Evolutionary conservation across 2,329 filamentous ascomycete genomes (phyloP).

Genomic region (Fusarium secorum): DNA sequence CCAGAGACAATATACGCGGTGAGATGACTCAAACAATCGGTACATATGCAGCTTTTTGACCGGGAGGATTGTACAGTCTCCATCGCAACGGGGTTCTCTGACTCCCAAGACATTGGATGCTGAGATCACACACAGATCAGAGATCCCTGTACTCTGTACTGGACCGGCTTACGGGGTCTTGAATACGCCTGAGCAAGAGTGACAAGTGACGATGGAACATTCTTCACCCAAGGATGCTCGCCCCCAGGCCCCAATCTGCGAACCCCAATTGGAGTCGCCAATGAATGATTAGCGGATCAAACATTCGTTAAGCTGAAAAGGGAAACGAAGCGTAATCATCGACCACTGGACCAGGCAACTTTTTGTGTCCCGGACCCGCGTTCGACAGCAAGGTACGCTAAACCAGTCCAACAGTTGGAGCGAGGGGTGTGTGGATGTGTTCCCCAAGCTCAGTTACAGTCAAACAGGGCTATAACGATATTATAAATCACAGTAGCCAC

Average conservation of each 20-base stretch:
- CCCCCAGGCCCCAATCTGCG: neutral
- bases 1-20: constrained; percentile 5
- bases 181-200: neutral
- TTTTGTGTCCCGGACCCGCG: constrained; percentile 36
- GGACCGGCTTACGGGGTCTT: neutral
- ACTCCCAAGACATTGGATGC: neutral
- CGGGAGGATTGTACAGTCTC: neutral
- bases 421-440: constrained; percentile 5
- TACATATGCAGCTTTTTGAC: neutral
- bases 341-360: neutral
- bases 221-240: neutral
- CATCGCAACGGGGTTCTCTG: neutral
- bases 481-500: too few relatives aligned
- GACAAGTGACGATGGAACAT: neutral
- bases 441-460: constrained; percentile 20
- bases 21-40: constrained; percentile 28
- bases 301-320: constrained; percentile 20
- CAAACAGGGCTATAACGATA: too few relatives aligned
- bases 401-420: constrained; percentile 9
- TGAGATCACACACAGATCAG: neutral
- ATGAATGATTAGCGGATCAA: neutral
- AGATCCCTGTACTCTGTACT: neutral
- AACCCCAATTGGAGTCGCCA: neutral
- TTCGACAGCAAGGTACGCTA: constrained; percentile 29
- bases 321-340: neutral